Base-by-base conservation (phyloP, 2,329 filamentous ascomycete genomes). In the Nothophoma quercina region DNA sequence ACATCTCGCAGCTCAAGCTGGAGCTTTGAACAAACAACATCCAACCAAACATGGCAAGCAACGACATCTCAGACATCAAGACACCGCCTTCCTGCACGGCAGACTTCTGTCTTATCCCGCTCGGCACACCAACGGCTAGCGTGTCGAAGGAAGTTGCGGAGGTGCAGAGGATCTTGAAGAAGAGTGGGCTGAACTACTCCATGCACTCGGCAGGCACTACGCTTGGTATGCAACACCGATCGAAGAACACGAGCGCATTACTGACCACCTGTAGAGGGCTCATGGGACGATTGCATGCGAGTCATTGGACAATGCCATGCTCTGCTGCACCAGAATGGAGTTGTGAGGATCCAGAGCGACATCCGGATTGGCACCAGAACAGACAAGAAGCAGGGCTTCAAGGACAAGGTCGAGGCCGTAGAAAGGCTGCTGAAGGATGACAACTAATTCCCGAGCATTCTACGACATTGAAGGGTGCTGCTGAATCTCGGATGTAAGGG, bases 181-280 rank as follows among this genome's bases (percentile, higher is more conserved):
- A 85, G 46, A 95, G 89, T 63, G 91, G 91, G 2, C 75, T 98
- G 58, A 87, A 85, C 59, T 93, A 93, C 72, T 87, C 84, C 38
- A 95, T 98, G 91, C 93, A 98, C 77, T 93, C 90, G 21, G 93
- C 92, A 2, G 95, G 93, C 10, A 97, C 93, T 0, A 98, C 93
- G 0, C 84, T 98, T 48, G 92, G 91, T 55, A 40, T 32, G 44
- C 29, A 21, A 16, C 8, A 18, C 21, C 25, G 2, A 26, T 21
- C 30, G 19, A 33, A 21, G 19, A n/a, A n/a, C n/a, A 18, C 13
- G 38, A 19, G 18, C 18, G 36, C 42, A 16, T 10, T 21, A 33
- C 50, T 64, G 45, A 59, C 29, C 2, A 19, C 10, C 10, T 52
- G 26, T 63, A 96, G 93, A 98, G 79, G 95, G 93, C 2, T 83